These are phyloP conservation scores for Moringa oleifera DNA, from an alignment of 345 rosid species.

Conservation along the genomic window DNA sequence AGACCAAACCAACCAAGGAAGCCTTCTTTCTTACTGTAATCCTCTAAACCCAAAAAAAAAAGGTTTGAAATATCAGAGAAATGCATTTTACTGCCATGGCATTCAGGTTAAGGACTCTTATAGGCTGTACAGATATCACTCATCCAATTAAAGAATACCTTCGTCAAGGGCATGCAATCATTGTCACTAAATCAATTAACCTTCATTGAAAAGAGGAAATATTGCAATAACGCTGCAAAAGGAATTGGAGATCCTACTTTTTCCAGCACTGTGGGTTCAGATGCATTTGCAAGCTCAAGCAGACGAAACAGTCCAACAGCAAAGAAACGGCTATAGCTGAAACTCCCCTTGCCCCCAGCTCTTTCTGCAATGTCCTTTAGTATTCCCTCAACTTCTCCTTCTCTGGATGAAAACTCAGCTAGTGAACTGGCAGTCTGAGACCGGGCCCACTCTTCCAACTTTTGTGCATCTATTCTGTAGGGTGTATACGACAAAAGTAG, in stretches of 20 bases:
- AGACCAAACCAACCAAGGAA: neutral
- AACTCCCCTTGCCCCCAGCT: conserved; percentile 63
- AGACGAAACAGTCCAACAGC: conserved; percentile 94
- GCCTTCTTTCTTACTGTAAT: neutral
- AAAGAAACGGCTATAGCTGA: conserved; percentile 97
- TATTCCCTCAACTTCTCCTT: conserved; percentile 77
- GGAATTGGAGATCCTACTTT: conserved; percentile 45
- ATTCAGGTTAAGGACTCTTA: neutral
- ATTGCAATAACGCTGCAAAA: neutral
- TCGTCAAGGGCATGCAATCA: neutral
- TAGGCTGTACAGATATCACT: neutral
- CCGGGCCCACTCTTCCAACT: conserved; percentile 91
- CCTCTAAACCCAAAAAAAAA: neutral
- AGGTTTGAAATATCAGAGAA: too few species aligned
- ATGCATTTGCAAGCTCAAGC: conserved; percentile 86
- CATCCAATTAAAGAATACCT: neutral
- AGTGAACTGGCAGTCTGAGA: conserved; percentile 63
- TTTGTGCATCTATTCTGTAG: conserved; percentile 82
- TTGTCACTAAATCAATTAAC: neutral
- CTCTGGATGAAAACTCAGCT: conserved; percentile 63
- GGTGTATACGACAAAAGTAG: too few species aligned
- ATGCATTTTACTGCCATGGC: too few species aligned
- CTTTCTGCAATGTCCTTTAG: conserved; percentile 79
- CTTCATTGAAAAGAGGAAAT: neutral
- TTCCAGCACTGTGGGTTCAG: conserved; percentile 79